These are phyloP conservation scores for Malus hybrid DNA, from an alignment of 331 rosid genomes.

Conservation along the genomic window DNA sequence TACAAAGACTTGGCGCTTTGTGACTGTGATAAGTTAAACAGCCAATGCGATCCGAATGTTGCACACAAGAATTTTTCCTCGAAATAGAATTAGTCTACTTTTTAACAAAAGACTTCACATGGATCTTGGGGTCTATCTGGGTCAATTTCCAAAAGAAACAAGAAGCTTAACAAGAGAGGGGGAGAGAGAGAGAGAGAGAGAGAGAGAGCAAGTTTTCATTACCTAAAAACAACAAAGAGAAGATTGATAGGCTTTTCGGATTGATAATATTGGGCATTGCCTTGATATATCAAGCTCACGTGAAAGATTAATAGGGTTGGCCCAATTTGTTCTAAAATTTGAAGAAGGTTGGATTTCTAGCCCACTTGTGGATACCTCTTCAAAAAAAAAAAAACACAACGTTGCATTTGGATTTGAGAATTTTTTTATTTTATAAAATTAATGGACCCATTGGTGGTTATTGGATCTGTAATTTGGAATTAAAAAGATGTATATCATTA, in stretches of 20 bases:
- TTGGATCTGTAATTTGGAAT: background rate
- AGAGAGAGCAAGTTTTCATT: no score
- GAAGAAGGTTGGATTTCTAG: background rate
- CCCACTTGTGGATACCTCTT: background rate
- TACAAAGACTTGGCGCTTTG: no score
- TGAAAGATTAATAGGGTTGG: background rate
- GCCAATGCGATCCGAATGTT: no score
- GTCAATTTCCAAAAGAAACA: background rate
- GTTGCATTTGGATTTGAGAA: background rate
- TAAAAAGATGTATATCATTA: background rate
- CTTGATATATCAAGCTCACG: no score
- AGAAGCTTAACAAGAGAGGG: background rate
- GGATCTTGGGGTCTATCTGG: background rate
- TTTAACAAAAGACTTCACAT: background rate
- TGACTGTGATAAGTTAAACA: no score
- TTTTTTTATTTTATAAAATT: background rate
- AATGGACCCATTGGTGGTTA: background rate
- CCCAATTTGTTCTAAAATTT: background rate
- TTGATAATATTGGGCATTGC: no score
- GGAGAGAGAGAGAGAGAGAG: no score
- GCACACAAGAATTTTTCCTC: no score
- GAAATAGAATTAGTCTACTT: background rate
- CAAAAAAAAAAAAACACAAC: no score
- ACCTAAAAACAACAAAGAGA: no score
- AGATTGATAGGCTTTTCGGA: no score